phyloP scores from a whole-genome alignment of 495 filamentous ascomycete genomes.

The Neurospora sp. region DNA sequence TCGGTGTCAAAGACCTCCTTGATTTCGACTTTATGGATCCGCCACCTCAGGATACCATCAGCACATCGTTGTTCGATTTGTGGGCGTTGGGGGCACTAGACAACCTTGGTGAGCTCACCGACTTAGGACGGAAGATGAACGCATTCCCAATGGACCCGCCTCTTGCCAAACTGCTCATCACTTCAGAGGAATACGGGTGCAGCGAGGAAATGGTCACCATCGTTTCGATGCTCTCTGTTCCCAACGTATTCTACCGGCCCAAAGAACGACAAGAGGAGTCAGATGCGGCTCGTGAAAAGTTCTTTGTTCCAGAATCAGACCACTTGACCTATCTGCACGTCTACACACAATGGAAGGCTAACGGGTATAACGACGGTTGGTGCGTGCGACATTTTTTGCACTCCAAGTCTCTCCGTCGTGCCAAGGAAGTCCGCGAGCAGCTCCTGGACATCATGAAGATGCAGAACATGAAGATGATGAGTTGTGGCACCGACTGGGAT shows the following conservation, averaged over 20 bases:
- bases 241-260: slow-evolving; percentile 92
- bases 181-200: slow-evolving; percentile 73
- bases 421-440: slow-evolving; percentile 89
- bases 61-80: slow-evolving; percentile 92
- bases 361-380: slow-evolving; percentile 86
- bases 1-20: slow-evolving; percentile 87
- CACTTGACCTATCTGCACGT: slow-evolving; percentile 94
- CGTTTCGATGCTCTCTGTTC: slow-evolving; percentile 95
- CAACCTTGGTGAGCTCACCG: slow-evolving; percentile 86
- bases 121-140: slow-evolving; percentile 85
- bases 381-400: slow-evolving; percentile 89
- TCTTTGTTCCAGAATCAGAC: slow-evolving; percentile 96
- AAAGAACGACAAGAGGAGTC: slow-evolving; percentile 97
- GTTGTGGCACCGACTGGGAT: slow-evolving; percentile 96
- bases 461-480: slow-evolving; percentile 79
- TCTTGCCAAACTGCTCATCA: slow-evolving; percentile 89
- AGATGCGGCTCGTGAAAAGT: slow-evolving; percentile 93
- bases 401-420: slow-evolving; percentile 79
- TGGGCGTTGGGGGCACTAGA: slow-evolving; percentile 94
- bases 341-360: slow-evolving; percentile 89
- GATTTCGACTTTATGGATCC: slow-evolving; percentile 99
- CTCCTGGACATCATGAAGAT: slow-evolving; percentile 89
- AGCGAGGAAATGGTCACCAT: slow-evolving; percentile 98
- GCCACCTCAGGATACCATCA: slow-evolving; percentile 95
- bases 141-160: slow-evolving; percentile 96